Base-by-base conservation (phyloP, 1,284 basidiomycete genomes). In the Entoloma clypeatum region DNA sequence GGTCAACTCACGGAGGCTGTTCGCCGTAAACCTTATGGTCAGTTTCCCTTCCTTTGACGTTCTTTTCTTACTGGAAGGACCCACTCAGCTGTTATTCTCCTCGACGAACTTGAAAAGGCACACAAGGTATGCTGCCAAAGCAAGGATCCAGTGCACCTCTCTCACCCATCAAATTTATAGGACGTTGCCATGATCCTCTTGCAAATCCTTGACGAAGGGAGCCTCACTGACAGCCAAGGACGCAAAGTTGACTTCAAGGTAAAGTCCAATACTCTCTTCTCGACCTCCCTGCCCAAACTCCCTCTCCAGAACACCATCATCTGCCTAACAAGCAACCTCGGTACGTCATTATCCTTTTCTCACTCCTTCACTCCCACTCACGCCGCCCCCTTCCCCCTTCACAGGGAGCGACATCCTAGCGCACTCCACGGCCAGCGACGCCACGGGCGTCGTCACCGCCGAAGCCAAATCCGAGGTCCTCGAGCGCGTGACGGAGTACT, bases 51-150 rank as follows among this genome's bases (percentile, higher is more conserved):
- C 36, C 45, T 6, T n/a, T 35, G 17, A 31, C 4, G 5, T 36
- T 10, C 3, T 6, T 16, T 7, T 6, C 24, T 24, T 3, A 11
- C 26, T 28, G 2, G 23, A 16, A 34, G 55, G 35, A 51, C 22
- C 21, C 25, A 4, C 41, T 7, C 45, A 86, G 86, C 85, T 29
- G 82, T 91, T 4, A 75, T 91, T 26, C 65, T 91, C 34, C 70
- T 92, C 30, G 92, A 95, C 56, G 92, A 94, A 61, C 77, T 95
- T 24, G 92, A 95, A 64, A 94, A 95, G 62, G 92, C 91, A 1
- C 90, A 92, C 62, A 89, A 86, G 63, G 77, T 76, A 45, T n/a
- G n/a, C n/a, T 25, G 57, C 52, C 25, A 1, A 42, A 33, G 14
- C 3, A 16, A 10, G 25, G 27, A 11, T 22, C 7, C 23, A 19